Evolutionary conservation across 2,329 filamentous ascomycete genomes (phyloP).

Genomic region (Coniella lustricola): DNA sequence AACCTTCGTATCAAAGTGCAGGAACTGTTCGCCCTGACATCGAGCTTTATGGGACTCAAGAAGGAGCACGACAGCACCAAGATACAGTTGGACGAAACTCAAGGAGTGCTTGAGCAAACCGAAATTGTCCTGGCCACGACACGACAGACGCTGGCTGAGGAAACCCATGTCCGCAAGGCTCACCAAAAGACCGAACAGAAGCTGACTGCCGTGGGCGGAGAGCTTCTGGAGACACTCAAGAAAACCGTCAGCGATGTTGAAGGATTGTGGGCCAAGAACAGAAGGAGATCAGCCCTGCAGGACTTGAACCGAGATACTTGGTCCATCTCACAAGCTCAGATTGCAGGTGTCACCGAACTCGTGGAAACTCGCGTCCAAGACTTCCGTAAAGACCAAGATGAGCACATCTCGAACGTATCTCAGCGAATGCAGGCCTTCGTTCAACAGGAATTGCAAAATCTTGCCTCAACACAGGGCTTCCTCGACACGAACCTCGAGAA

Average conservation of each 20-base stretch:
- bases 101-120: slow-evolving; percentile 76
- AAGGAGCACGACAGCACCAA: slow-evolving; percentile 80
- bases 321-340: slow-evolving; percentile 67
- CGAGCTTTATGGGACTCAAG: slow-evolving; percentile 79
- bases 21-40: slow-evolving; percentile 80
- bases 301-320: slow-evolving; percentile 71
- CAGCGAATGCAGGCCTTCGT: slow-evolving; percentile 72
- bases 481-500: slow-evolving; percentile 61
- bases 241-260: slow-evolving; percentile 74
- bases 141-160: slow-evolving; percentile 67
- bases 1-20: slow-evolving; percentile 91
- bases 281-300: slow-evolving; percentile 78
- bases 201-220: slow-evolving; percentile 64
- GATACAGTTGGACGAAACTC: slow-evolving; percentile 67
- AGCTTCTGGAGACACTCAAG: slow-evolving; percentile 70
- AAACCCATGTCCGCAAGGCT: slow-evolving; percentile 71
- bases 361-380: slow-evolving; percentile 69
- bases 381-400: slow-evolving; percentile 66
- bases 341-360: slow-evolving; percentile 66
- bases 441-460: slow-evolving; percentile 61
- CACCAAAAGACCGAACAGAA: slow-evolving; percentile 79
- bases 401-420: slow-evolving; percentile 61
- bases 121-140: slow-evolving; percentile 77
- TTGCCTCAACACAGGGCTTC: slow-evolving; percentile 63
- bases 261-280: slow-evolving; percentile 78